Evolutionary conservation across 306 rosid species (phyloP), one percentile per base, ranked within the genome.

Genomic region (Purshia tridentata): DNA sequence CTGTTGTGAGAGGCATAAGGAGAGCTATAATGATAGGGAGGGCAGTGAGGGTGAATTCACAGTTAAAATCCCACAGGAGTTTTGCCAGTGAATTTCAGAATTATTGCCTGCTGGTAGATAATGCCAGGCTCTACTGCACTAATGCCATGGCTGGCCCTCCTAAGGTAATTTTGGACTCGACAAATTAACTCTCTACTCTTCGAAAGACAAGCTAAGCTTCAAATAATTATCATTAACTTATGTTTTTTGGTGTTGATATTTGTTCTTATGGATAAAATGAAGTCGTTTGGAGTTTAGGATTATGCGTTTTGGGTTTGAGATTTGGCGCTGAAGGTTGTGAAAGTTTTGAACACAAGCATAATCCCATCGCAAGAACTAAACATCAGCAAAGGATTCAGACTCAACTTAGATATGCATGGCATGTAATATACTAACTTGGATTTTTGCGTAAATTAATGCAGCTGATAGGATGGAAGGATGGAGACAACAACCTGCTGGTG

Each of bases 1-100:
- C 99, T 65, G 97, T 91, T 56, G 85, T 87, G 54, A 87, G 99
- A 83, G 99, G 96, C 77, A 91, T 94, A 4, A 91, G 99, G 91
- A 87, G 99, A 83, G 93, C 96, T 54, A 83, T 94, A 72, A 79
- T 87, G 84, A 70, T 87, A 47, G 80, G 90, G 10, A 88, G 99
- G 60, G 99, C 98, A 64, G 99, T 94, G 72, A 88, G 98, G 76
- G 96, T 91, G 40, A 90, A 84, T 72, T 90, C 97, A 18, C 97
- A 95, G 67, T 57, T 95, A 83, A 79, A 81, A 73, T 95, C 99
- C 70, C 99, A 95, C 87, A 90, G 87, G 80, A 91, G 96, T 77
- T 95, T 95, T 90, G 99, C 96, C 1, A 83, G 79, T 61, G 88
- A 91, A 15, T 91, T 91, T 80, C 77, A 73, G 66, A 82, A 67